Evolutionary conservation across 768 basidiomycete genomes (phyloP).

Genomic region (Termitomyces eurrhizus): DNA sequence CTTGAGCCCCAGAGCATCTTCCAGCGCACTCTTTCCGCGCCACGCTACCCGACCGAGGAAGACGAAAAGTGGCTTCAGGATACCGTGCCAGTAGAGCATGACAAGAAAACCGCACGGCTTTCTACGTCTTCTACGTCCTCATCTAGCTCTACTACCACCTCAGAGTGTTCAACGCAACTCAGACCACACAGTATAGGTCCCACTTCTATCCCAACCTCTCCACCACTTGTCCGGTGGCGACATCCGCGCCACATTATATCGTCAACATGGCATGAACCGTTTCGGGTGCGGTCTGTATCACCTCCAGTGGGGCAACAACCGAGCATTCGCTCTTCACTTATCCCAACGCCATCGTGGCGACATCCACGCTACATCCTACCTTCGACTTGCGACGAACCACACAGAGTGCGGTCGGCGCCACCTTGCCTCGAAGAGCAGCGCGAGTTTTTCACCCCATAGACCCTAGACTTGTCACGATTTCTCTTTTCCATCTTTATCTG

Average conservation of each 20-base stretch:
- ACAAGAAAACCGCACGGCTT: conserved; percentile 8
- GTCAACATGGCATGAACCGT: conserved; percentile 13
- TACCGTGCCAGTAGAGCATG: conserved; percentile 44
- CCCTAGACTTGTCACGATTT: conserved; percentile 2
- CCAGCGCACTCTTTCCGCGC: conserved; percentile 28
- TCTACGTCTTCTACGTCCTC: conserved; percentile 5
- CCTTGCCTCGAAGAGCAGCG: conserved; percentile 12
- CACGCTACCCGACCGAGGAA: conserved; percentile 40
- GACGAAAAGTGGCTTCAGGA: conserved; percentile 64
- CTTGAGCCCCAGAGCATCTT: conserved; percentile 50
- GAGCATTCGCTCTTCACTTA: neutral
- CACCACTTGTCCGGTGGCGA: conserved; percentile 20
- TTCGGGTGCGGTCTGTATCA: conserved; percentile 17
- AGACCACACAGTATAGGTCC: conserved; percentile 2
- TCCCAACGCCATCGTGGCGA: conserved; percentile 19
- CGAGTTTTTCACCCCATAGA: neutral
- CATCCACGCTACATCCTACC: conserved; percentile 8
- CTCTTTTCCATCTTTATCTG: conserved; percentile 3
- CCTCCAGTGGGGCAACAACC: conserved; percentile 7
- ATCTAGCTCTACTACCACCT: neutral
- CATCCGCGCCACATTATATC: conserved; percentile 7
- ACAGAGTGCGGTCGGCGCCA: conserved; percentile 17
- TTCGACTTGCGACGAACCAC: conserved; percentile 13
- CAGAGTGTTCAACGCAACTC: neutral
- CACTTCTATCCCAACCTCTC: conserved; percentile 14